Evolutionary conservation across 129 eudicot species (phyloP).

Genomic region (Lactuca sativa): DNA sequence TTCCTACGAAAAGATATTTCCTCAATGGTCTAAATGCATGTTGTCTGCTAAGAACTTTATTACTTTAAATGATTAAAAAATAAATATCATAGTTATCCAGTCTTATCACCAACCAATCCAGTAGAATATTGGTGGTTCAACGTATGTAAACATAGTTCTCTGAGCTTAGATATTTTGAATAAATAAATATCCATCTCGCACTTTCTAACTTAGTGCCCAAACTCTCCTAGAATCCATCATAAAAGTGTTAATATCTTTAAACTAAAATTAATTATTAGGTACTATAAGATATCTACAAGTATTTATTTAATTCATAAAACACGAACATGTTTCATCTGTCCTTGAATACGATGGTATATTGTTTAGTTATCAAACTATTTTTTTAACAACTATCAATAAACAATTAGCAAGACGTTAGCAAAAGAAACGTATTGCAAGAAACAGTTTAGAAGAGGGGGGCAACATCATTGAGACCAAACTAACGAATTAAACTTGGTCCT

Average conservation of each 20-base stretch:
- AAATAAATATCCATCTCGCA: not conserved
- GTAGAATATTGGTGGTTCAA: constrained; percentile 12
- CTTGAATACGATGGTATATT: not conserved
- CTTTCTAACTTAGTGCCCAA: not conserved
- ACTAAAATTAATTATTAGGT: not conserved
- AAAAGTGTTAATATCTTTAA: not conserved
- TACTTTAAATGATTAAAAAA: not conserved
- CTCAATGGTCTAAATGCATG: not conserved
- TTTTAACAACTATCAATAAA: too few relatives aligned
- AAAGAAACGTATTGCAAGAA: too few relatives aligned
- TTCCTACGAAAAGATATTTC: too few relatives aligned
- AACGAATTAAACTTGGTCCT: too few relatives aligned
- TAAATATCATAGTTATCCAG: not conserved
- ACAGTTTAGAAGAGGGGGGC: too few relatives aligned
- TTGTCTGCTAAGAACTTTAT: not conserved
- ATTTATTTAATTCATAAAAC: too few relatives aligned
- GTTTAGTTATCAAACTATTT: too few relatives aligned
- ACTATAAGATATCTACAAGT: not conserved
- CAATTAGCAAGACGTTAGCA: too few relatives aligned
- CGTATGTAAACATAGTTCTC: not conserved
- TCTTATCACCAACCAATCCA: not conserved
- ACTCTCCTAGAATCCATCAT: not conserved
- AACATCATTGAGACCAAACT: too few relatives aligned
- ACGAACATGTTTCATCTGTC: not conserved
- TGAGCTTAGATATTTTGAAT: not conserved